These are phyloP conservation scores for Podila minutissima DNA, from an alignment of 192 early-diverging fungal species.

Conservation along the genomic window DNA sequence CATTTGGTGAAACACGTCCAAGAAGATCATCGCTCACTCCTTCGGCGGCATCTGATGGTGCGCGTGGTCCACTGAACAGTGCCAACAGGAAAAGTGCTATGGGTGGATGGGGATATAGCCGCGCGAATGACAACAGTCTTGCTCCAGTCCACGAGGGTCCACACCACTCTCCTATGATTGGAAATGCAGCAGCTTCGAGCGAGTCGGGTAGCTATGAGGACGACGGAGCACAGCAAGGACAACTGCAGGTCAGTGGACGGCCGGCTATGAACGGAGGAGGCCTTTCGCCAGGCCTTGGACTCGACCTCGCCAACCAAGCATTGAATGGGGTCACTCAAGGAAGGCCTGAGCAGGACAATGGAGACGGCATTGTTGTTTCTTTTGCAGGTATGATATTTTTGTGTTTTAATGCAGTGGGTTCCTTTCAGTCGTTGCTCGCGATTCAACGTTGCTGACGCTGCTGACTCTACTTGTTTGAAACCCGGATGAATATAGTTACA, in stretches of 20 bases:
- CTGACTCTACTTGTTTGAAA: background rate
- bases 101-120: slow-evolving; percentile 33
- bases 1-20: slow-evolving; percentile 5
- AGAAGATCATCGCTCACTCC: slow-evolving; percentile 20
- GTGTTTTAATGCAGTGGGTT: background rate
- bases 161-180: slow-evolving; percentile 17
- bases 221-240: slow-evolving; percentile 4
- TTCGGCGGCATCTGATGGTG: slow-evolving; percentile 16
- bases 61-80: slow-evolving; percentile 6
- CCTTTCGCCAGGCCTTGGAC: slow-evolving; percentile 38
- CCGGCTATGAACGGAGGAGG: slow-evolving; percentile 16
- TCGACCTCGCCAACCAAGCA: slow-evolving; percentile 22
- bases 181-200: slow-evolving; percentile 6
- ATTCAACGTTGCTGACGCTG: background rate
- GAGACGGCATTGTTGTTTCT: slow-evolving; percentile 66
- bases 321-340: slow-evolving; percentile 43
- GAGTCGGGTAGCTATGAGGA: slow-evolving; percentile 34
- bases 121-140: slow-evolving; percentile 10
- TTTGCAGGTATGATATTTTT: slow-evolving; percentile 55
- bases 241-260: slow-evolving; percentile 8
- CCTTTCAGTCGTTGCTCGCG: background rate
- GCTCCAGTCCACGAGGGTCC: slow-evolving; percentile 44
- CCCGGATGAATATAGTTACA: slow-evolving; percentile 28
- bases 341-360: slow-evolving; percentile 56
- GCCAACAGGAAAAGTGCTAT: slow-evolving; percentile 24